Base-by-base conservation (phyloP, 257 asterid species). In the Petrea volubilis region DNA sequence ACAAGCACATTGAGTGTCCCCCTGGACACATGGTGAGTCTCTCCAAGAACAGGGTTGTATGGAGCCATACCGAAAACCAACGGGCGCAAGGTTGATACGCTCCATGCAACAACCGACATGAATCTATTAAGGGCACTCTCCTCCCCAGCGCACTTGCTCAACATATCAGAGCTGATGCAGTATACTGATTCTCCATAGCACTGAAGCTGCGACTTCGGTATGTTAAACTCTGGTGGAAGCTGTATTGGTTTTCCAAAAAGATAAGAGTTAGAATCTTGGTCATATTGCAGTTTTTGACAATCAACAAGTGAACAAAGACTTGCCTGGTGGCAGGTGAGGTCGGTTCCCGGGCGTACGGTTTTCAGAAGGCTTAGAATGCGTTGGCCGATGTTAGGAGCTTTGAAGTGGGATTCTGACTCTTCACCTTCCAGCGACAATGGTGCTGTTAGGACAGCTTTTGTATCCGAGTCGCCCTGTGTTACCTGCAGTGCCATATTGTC, bases 191-290 rank as follows among this genome's bases (percentile, higher is more conserved):
- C 98, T 28, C 96, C 96, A 47, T 86, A 85, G 65, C 88, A 86
- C 47, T 94, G 98, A 10, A 94, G 88, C 72, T 89, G 97, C 18
- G 98, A 94, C 71, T 94, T 91, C 36, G 98, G 98, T 62, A 94
- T 74, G 85, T 94, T 91, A 82, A 94, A 91, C 68, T 74, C n/a
- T 11, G 98, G 96, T 9, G 98, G 96, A 70, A 94, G 84, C 98
- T 94, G 92, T 20, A 79, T 47, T 73, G 15, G 7, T 60, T 47
- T n/a, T 57, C 21, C 24, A 13, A 52, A 5, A 29, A 6, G 28
- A 43, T 50, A 14, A 29, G 58, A 12, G 38, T 60, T 24, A 49
- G 27, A 60, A 49, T 20, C n/a, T n/a, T n/a, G n/a, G n/a, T n/a
- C 56, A 31, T 31, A 31, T 49, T 20, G 24, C 3, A 20, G 56